Conservation (phyloP, 1,284 basidiomycete genomes). For the Sporisorium sorghi region DNA sequence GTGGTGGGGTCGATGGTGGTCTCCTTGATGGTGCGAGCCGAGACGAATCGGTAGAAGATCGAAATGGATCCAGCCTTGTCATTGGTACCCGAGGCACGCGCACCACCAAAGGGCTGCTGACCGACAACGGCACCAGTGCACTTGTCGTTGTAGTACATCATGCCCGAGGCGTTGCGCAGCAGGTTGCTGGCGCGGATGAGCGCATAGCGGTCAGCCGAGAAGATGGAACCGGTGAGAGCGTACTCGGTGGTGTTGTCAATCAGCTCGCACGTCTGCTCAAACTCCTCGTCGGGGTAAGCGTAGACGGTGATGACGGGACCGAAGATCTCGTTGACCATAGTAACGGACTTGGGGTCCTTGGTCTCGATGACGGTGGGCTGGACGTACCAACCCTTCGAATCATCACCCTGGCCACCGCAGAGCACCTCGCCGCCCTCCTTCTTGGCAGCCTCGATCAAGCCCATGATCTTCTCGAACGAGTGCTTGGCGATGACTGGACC, state of each 20-base stretch:
- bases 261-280: slow-evolving; percentile 84
- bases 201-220: slow-evolving; percentile 66
- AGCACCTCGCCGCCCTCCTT: slow-evolving; percentile 88
- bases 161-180: slow-evolving; percentile 67
- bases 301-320: slow-evolving; percentile 92
- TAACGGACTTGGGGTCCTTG: slow-evolving; percentile 88
- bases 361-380: slow-evolving; percentile 95
- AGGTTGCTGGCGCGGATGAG: slow-evolving; percentile 64
- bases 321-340: slow-evolving; percentile 96
- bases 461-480: slow-evolving; percentile 87
- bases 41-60: slow-evolving; percentile 75
- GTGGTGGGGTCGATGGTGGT: slow-evolving; percentile 71
- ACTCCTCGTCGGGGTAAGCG: slow-evolving; percentile 73
- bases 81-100: slow-evolving; percentile 92
- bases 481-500: slow-evolving; percentile 91
- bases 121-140: slow-evolving; percentile 83
- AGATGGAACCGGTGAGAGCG: slow-evolving; percentile 74
- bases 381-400: slow-evolving; percentile 92
- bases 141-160: slow-evolving; percentile 71
- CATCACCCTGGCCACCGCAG: slow-evolving; percentile 83
- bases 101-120: slow-evolving; percentile 97
- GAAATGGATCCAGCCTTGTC: slow-evolving; percentile 94
- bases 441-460: slow-evolving; percentile 89
- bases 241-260: slow-evolving; percentile 90
- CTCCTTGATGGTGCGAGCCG: slow-evolving; percentile 94